phyloP scores from a whole-genome alignment of 148 eudicot species.

The Silene latifolia region DNA sequence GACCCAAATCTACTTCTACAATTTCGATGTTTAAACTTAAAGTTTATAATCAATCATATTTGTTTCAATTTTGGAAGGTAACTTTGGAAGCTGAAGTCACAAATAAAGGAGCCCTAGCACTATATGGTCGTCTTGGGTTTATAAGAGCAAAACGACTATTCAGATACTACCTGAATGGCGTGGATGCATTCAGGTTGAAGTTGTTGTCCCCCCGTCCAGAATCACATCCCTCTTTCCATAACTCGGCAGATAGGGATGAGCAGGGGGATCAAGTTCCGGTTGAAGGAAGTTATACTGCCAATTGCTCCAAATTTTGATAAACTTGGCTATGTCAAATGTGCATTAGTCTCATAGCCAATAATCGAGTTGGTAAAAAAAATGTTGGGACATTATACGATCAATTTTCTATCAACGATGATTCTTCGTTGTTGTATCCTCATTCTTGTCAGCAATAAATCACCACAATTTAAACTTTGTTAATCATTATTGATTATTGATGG shows the following conservation, averaged over 20 bases:
- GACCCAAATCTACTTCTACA: background rate
- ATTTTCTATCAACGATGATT: background rate
- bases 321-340: background rate
- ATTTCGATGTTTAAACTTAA: background rate
- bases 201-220: slow-evolving; percentile 67
- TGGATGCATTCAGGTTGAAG: slow-evolving; percentile 89
- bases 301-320: slow-evolving; percentile 12
- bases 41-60: background rate
- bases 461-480: too few species aligned
- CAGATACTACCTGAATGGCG: slow-evolving; percentile 88
- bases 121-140: slow-evolving; percentile 92
- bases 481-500: too few species aligned
- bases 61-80: slow-evolving; percentile 45
- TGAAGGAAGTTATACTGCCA: slow-evolving; percentile 31
- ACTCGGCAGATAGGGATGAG: slow-evolving; percentile 24
- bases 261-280: slow-evolving; percentile 24
- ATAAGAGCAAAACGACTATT: slow-evolving; percentile 90
- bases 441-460: background rate
- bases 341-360: slow-evolving; percentile 8
- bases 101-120: slow-evolving; percentile 89
- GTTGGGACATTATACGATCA: background rate
- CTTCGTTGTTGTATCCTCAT: background rate
- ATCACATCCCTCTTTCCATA: slow-evolving; percentile 35
- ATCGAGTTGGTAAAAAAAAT: background rate
- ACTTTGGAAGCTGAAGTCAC: slow-evolving; percentile 97